Conservation (phyloP, 2,329 filamentous ascomycete genomes). For the Neonectria punicea region DNA sequence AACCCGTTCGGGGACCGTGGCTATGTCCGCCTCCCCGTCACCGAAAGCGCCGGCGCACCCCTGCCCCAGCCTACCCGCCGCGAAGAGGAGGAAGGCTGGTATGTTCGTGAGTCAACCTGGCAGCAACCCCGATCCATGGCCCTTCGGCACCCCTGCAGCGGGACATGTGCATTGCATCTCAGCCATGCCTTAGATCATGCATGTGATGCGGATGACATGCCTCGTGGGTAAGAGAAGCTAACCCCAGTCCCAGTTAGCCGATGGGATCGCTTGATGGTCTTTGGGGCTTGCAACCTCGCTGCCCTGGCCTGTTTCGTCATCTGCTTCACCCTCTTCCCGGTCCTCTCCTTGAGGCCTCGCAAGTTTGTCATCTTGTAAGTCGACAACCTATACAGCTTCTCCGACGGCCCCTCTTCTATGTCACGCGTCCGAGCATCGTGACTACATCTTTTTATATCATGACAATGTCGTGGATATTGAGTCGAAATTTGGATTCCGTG, state of each 20-base stretch:
- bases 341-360: slow-evolving; percentile 81
- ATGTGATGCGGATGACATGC: slow-evolving; percentile 57
- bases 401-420: slow-evolving; percentile 20
- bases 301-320: slow-evolving; percentile 93
- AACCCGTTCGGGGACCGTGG: slow-evolving; percentile 90
- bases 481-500: slow-evolving; percentile 27
- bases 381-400: slow-evolving; percentile 27
- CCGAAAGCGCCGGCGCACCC: slow-evolving; percentile 83
- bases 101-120: slow-evolving; percentile 80
- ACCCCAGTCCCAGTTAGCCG: slow-evolving; percentile 78
- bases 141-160: slow-evolving; percentile 55
- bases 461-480: slow-evolving; percentile 26
- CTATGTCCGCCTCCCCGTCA: slow-evolving; percentile 90
- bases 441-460: slow-evolving; percentile 30
- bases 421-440: slow-evolving; percentile 32
- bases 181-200: slow-evolving; percentile 50
- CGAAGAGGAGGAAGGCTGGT: slow-evolving; percentile 96
- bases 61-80: slow-evolving; percentile 84
- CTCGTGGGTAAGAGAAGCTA: slow-evolving; percentile 53
- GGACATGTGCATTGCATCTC: slow-evolving; percentile 57
- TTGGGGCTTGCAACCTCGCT: slow-evolving; percentile 89
- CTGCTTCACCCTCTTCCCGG: slow-evolving; percentile 89
- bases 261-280: slow-evolving; percentile 95
- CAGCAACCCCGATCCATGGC: slow-evolving; percentile 35
- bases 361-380: slow-evolving; percentile 99